A percentile compares a stretch with the other conserved stretches of the same genome.
Conservation (phyloP, 257 asterid species). For the Oldenlandia corymbosa region DNA sequence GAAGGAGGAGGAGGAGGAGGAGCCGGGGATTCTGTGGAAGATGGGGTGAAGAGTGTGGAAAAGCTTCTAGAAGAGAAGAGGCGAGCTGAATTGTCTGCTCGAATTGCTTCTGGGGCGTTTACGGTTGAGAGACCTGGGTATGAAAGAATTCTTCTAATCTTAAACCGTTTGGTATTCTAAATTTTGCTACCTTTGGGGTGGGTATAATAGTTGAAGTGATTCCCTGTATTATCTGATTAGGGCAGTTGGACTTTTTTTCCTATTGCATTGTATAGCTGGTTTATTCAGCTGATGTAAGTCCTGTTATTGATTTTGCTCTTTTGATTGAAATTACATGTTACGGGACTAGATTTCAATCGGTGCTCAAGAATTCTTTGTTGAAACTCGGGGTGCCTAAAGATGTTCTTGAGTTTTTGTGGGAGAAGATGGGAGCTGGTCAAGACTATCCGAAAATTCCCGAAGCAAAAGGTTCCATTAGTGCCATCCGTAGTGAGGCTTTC, state of each 20-base stretch:
- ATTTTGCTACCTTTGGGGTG: background rate
- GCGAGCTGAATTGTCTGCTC: slow-evolving; percentile 75
- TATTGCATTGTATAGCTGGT: background rate
- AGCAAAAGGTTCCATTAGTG: slow-evolving; percentile 68
- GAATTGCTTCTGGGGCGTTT: slow-evolving; percentile 81
- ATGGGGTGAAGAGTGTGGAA: slow-evolving; percentile 52
- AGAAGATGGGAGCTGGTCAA: slow-evolving; percentile 35
- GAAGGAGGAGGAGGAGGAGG: slow-evolving; percentile 22
- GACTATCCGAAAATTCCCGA: slow-evolving; percentile 63
- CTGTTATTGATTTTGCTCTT: slow-evolving; percentile 8
- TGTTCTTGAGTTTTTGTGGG: slow-evolving; percentile 49
- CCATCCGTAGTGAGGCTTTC: slow-evolving; percentile 70
- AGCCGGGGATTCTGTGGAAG: slow-evolving; percentile 21
- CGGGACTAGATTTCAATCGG: slow-evolving; percentile 50
- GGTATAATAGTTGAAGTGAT: background rate
- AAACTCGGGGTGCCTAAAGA: slow-evolving; percentile 71
- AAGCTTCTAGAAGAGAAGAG: slow-evolving; percentile 57
- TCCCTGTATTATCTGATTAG: background rate
- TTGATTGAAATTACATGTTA: slow-evolving; percentile 10
- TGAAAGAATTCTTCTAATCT: background rate
- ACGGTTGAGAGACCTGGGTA: slow-evolving; percentile 72
- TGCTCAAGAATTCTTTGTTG: slow-evolving; percentile 44
- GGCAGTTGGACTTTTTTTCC: background rate
- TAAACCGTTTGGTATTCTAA: background rate
- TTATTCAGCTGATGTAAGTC: background rate